A percentile compares a stretch with the other conserved stretches of the same genome.
Evolutionary conservation across 2,329 filamentous ascomycete genomes (phyloP).

Genomic region (Paracamarosporium sp.): DNA sequence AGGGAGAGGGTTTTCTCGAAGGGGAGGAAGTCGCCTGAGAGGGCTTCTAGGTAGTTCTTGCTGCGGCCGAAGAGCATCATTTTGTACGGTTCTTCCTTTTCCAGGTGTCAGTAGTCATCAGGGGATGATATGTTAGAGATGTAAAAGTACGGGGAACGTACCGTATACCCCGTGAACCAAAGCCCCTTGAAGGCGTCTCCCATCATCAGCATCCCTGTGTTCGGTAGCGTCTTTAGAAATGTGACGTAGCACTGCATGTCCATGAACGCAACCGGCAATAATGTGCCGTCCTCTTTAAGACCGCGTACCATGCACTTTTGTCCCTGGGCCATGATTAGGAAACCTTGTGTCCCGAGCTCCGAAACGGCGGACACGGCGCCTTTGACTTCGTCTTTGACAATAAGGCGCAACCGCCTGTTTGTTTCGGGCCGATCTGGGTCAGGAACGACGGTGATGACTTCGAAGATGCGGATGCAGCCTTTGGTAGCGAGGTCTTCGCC

Average conservation of each 20-base stretch:
- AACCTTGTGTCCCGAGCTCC: slow-evolving; percentile 84
- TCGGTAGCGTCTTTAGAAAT: slow-evolving; percentile 80
- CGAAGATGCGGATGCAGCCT: slow-evolving; percentile 87
- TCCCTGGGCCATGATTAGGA: slow-evolving; percentile 88
- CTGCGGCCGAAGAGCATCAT: slow-evolving; percentile 94
- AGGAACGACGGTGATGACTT: slow-evolving; percentile 89
- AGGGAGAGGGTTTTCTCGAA: slow-evolving; percentile 84
- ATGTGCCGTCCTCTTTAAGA: slow-evolving; percentile 90
- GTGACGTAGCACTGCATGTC: slow-evolving; percentile 96
- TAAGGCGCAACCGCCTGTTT: slow-evolving; percentile 81
- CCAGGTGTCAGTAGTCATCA: too few relatives aligned
- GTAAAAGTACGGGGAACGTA: slow-evolving; percentile 43
- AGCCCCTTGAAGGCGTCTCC: slow-evolving; percentile 91
- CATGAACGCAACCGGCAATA: slow-evolving; percentile 94
- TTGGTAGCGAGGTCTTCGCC: slow-evolving; percentile 90
- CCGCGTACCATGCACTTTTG: slow-evolving; percentile 98
- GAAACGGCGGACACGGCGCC: slow-evolving; percentile 89
- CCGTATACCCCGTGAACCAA: slow-evolving; percentile 93
- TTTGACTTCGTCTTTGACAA: slow-evolving; percentile 89
- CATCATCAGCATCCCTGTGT: slow-evolving; percentile 85
- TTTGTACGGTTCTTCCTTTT: slow-evolving; percentile 94
- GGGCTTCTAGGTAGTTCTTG: slow-evolving; percentile 75
- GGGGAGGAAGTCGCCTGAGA: slow-evolving; percentile 87
- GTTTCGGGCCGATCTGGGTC: slow-evolving; percentile 86
- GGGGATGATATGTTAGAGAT: too few relatives aligned